Evolutionary conservation across 2,329 filamentous ascomycete genomes (phyloP), one percentile per base, ranked within the genome.

Genomic region (Zymoseptoria brevis): DNA sequence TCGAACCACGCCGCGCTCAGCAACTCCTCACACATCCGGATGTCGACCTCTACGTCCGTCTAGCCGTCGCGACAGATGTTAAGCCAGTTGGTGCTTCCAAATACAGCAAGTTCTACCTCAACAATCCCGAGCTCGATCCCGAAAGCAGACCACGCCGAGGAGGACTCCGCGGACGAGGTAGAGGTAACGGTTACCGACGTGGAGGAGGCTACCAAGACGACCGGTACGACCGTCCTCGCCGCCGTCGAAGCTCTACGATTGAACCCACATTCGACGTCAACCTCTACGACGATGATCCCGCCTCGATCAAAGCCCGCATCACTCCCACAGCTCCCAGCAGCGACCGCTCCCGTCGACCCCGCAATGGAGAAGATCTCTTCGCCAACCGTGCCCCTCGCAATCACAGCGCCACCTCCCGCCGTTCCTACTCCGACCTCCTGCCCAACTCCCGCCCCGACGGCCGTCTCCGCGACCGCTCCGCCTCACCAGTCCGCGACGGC

Each of bases 41-140:
- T 30, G 80, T 83, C 50, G 80, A 81, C 24, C 78, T 99, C 3
- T 82, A 85, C 60, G 79, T 96, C 50, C 85, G 94, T 54, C 81
- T 89, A 61, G 87, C 92, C 0, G 82, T 91, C 5, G 79, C 81
- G 24, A 81, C 84, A 21, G 94, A 99, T 75, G 87, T 81, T 71
- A 99, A 99, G 75, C 83, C 85, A 68, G 83, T 79, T 50, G 87
- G 89, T 49, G 93, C 94, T 1, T 84, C 90, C 9, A 82, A 87
- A 55, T 83, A 88, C 62, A 97, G 93, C 75, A 83, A 90, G 11
- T 97, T 95, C 77, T 99, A 99, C 72, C 84, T 96, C 41, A 82
- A 94, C 68, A 89, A 97, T 67, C 93, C 93, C 1, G 89, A 96
- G 67, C 85, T 91, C 71, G 92, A 96, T 68, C 90, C 88, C 2